Evolutionary conservation across 2,329 filamentous ascomycete species (phyloP).

Genomic region (Beauveria sp.): DNA sequence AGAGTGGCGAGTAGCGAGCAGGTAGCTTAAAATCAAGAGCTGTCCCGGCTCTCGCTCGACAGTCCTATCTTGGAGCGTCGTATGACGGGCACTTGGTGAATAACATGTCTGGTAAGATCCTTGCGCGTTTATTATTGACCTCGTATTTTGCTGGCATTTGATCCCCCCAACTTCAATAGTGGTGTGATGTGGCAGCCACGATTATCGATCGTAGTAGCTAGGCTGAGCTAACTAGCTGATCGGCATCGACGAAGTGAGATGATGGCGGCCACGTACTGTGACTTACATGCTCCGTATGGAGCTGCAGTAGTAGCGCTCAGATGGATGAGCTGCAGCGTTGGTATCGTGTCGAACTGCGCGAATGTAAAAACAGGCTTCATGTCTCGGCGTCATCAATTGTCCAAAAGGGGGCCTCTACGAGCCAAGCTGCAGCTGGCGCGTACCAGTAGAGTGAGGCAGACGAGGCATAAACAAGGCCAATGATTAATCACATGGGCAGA

Average conservation of each 20-base stretch:
- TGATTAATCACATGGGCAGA: neutral
- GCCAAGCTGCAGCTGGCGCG: neutral
- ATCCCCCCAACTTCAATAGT: neutral
- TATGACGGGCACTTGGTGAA: neutral
- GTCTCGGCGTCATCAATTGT: too few relatives aligned
- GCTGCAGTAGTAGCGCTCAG: neutral
- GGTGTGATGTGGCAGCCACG: neutral
- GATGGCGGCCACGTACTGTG: neutral
- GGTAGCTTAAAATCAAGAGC: neutral
- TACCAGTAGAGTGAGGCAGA: too few relatives aligned
- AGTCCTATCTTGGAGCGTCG: neutral
- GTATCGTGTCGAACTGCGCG: too few relatives aligned
- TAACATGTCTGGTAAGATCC: neutral
- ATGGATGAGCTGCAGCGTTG: too few relatives aligned
- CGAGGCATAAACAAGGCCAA: too few relatives aligned
- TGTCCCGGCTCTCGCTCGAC: neutral
- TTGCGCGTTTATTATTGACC: neutral
- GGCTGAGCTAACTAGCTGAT: neutral
- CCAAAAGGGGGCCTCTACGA: neutral
- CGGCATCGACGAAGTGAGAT: neutral
- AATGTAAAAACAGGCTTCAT: too few relatives aligned
- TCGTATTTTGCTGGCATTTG: neutral
- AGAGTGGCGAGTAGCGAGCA: neutral
- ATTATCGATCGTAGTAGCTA: neutral
- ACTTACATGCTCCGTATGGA: neutral